phyloP scores from a whole-genome alignment of 2,329 filamentous ascomycete species.

The Hypoxylon sp. region DNA sequence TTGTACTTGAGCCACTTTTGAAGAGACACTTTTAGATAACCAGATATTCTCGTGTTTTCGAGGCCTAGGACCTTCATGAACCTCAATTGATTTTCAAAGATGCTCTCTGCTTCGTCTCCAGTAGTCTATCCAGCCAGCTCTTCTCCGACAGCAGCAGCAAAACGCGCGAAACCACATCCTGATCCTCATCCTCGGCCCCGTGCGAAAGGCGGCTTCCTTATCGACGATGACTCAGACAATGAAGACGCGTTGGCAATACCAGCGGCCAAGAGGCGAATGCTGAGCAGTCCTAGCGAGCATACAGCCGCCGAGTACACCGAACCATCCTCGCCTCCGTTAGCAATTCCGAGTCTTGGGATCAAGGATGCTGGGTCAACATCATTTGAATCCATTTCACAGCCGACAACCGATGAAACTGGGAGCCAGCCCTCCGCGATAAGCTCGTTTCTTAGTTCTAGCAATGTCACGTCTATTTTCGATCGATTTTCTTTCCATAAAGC shows the following conservation, averaged over 20 bases:
- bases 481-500: slow-evolving; percentile 44
- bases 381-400: slow-evolving; percentile 11
- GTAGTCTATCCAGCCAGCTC: slow-evolving; percentile 69
- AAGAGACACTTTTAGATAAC: slow-evolving; percentile 19
- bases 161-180: slow-evolving; percentile 57
- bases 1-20: slow-evolving; percentile 14
- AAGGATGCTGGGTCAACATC: slow-evolving; percentile 21
- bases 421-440: slow-evolving; percentile 40
- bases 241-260: slow-evolving; percentile 55
- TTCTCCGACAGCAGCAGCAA: slow-evolving; percentile 53
- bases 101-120: slow-evolving; percentile 74
- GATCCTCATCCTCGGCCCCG: slow-evolving; percentile 55
- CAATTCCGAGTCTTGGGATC: slow-evolving; percentile 28
- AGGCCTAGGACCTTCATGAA: slow-evolving; percentile 6
- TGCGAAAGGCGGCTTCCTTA: slow-evolving; percentile 60
- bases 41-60: slow-evolving; percentile 21
- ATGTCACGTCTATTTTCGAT: slow-evolving; percentile 45
- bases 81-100: slow-evolving; percentile 52
- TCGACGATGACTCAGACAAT: slow-evolving; percentile 60
- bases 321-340: slow-evolving; percentile 48
- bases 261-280: slow-evolving; percentile 62
- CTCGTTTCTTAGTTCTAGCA: slow-evolving; percentile 46
- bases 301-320: slow-evolving; percentile 42
- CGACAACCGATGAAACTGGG: slow-evolving; percentile 3
- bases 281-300: slow-evolving; percentile 52